Percentiles rank a stretch among this genome's conserved stretches.
Conservation (phyloP, 139 green algal genomes). For the Picochlorum sp. region DNA sequence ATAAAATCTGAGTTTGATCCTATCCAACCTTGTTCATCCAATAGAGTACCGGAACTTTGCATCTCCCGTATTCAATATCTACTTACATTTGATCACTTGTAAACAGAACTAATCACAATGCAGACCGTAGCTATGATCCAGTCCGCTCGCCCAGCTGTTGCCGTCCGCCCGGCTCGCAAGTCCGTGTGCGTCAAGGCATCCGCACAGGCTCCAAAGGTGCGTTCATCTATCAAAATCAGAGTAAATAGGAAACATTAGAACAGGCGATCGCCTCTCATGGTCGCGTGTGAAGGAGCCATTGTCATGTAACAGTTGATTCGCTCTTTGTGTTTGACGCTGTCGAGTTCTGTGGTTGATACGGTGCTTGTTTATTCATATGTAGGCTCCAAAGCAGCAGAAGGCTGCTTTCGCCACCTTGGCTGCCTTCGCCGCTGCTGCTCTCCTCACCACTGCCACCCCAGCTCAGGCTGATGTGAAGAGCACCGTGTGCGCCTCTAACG, state of each 20-base stretch:
- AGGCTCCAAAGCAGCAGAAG: conserved; percentile 10
- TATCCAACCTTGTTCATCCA: neutral
- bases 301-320: neutral
- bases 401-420: conserved; percentile 11
- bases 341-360: conserved; percentile 1
- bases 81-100: neutral
- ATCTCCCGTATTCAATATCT: no score
- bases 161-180: conserved; percentile 6
- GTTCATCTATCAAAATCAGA: neutral
- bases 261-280: no score
- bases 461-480: conserved; percentile 21
- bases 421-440: conserved; percentile 13
- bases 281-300: no score
- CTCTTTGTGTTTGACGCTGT: neutral
- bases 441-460: conserved; percentile 3
- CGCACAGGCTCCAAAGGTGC: neutral
- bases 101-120: conserved; percentile 9
- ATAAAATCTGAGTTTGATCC: conserved; percentile 4
- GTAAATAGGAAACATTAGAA: neutral
- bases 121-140: conserved; percentile 4
- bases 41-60: neutral
- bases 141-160: conserved; percentile 1
- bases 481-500: conserved; percentile 31
- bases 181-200: neutral
- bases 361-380: neutral